Percentiles rank a stretch among this genome's conserved stretches.
Conservation (phyloP, 257 asterid genomes). For the Plectranthus barbatus region DNA sequence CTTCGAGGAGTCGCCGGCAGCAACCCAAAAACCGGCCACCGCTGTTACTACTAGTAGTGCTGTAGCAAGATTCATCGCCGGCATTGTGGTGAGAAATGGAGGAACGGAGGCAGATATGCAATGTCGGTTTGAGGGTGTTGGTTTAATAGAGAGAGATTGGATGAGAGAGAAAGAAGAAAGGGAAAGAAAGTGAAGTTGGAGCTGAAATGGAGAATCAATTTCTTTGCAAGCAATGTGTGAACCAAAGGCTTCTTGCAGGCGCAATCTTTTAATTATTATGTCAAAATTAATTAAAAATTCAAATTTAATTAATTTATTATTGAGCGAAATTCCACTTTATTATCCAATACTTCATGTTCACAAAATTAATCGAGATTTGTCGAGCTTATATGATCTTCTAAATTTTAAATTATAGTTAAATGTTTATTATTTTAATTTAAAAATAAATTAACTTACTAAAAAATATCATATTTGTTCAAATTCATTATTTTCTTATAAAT, state of each 20-base stretch:
- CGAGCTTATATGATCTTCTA: too few species aligned
- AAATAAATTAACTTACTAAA: too few species aligned
- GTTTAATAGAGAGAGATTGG: conserved; percentile 10
- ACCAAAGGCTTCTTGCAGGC: neutral
- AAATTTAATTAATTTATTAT: too few species aligned
- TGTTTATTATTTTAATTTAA: too few species aligned
- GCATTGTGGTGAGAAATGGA: conserved; percentile 9
- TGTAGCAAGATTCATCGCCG: conserved; percentile 9
- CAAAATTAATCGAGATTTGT: too few species aligned
- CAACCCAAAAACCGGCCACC: conserved; percentile 18
- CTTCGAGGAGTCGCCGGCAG: conserved; percentile 23
- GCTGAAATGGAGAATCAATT: conserved; percentile 16
- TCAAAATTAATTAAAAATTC: too few species aligned
- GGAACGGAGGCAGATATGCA: neutral
- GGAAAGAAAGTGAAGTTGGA: conserved; percentile 18
- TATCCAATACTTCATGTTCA: too few species aligned
- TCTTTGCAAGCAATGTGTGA: conserved; percentile 26
- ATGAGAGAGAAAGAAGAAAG: neutral
- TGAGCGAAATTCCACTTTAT: too few species aligned
- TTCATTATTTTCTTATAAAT: too few species aligned
- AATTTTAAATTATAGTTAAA: too few species aligned
- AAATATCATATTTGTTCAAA: too few species aligned
- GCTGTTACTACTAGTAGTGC: conserved; percentile 17
- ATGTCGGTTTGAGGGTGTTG: neutral
- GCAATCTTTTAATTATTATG: neutral